Percentiles rank a stretch among this genome's conserved stretches.
Evolutionary conservation across 176 grass and related monocot species (phyloP).

Genomic region (Phoenix roebelenii): DNA sequence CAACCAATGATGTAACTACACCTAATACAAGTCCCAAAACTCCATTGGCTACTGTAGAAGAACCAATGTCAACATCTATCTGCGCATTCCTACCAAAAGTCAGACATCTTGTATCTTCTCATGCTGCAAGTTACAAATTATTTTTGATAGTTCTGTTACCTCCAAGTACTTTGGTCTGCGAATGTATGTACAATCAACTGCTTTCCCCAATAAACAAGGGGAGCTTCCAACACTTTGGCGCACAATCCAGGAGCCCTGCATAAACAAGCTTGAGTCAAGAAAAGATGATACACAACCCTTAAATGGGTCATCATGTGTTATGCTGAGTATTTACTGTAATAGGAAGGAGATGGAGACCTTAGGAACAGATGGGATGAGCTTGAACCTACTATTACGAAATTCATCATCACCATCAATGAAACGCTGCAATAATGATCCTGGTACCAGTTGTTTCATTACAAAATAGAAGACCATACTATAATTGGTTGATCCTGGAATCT

Average conservation of each 20-base stretch:
- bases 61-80: constrained; percentile 97
- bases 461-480: constrained; percentile 94
- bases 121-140: no score
- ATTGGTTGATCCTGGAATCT: constrained; percentile 86
- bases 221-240: constrained; percentile 84
- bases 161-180: constrained; percentile 85
- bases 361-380: constrained; percentile 96
- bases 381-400: constrained; percentile 84
- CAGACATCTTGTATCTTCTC: neutral
- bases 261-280: constrained; percentile 22
- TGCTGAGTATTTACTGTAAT: neutral
- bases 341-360: constrained; percentile 38
- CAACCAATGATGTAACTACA: constrained; percentile 67
- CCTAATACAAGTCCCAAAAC: constrained; percentile 94
- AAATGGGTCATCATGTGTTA: no score
- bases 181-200: constrained; percentile 83
- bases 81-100: constrained; percentile 21
- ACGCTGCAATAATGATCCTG: constrained; percentile 75
- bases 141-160: constrained; percentile 31
- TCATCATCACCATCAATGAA: constrained; percentile 90
- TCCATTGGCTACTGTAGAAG: constrained; percentile 87
- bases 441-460: constrained; percentile 49
- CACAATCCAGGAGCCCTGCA: constrained; percentile 94
- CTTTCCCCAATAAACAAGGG: constrained; percentile 87
- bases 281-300: neutral